Evolutionary conservation across 2,329 filamentous ascomycete genomes (phyloP).

Genomic region (Lecanicillium sp.): DNA sequence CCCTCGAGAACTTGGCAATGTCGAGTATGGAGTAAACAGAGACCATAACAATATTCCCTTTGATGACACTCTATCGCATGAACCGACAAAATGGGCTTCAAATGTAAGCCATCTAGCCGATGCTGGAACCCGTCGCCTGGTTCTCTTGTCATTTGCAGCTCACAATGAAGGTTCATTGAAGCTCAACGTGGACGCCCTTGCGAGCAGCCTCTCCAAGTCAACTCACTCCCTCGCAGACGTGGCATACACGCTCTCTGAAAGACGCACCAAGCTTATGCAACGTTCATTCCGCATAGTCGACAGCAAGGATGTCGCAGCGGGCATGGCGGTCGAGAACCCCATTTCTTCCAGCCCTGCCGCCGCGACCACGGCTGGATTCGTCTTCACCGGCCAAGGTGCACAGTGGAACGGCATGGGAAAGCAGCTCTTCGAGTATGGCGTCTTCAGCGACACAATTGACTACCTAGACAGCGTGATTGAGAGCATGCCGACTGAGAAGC

Average conservation of each 20-base stretch:
- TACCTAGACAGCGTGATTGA: background rate
- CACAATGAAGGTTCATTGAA: background rate
- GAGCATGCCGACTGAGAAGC: background rate
- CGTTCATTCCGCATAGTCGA: background rate
- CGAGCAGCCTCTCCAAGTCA: no score
- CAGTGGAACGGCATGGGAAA: slow-evolving; percentile 26
- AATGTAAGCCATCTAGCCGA: no score
- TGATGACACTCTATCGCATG: no score
- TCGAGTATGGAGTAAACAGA: background rate
- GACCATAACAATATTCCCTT: background rate
- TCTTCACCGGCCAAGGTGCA: slow-evolving; percentile 28
- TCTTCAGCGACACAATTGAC: slow-evolving; percentile 24
- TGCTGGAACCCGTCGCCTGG: background rate
- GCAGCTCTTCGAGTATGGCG: slow-evolving; percentile 22
- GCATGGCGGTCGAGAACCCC: no score
- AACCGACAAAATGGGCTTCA: no score
- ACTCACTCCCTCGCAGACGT: background rate
- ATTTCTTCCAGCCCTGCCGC: no score
- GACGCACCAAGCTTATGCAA: background rate
- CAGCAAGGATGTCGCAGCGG: background rate
- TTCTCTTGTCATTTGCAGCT: background rate
- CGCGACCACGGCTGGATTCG: slow-evolving; percentile 14
- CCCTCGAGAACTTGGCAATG: background rate
- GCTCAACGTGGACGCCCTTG: background rate
- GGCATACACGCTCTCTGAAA: background rate